A percentile compares a stretch with the other conserved stretches of the same genome.
phyloP scores from a whole-genome alignment of 768 basidiomycete genomes.

The Termitomyces sp. region DNA sequence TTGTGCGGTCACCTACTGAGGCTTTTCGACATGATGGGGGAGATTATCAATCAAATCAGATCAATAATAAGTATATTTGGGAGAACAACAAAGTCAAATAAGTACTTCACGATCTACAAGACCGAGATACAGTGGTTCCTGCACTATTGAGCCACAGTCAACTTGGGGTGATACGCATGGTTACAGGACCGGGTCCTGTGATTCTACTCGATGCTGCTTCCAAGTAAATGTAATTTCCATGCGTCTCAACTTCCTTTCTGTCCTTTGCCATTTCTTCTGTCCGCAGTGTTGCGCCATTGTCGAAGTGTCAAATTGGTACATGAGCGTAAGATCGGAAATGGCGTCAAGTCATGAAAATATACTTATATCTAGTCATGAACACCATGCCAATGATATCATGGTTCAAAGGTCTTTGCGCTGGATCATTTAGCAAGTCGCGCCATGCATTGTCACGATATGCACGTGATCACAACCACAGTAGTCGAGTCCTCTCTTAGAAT shows the following conservation, averaged over 20 bases:
- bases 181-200: too few species aligned
- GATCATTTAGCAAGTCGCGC: neutral
- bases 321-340: neutral
- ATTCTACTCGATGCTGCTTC: neutral
- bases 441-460: neutral
- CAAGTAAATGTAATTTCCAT: neutral
- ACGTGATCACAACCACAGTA: too few species aligned
- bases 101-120: too few species aligned
- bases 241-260: neutral
- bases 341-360: neutral
- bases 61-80: too few species aligned
- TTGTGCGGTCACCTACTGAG: slow-evolving; percentile 11
- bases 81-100: neutral
- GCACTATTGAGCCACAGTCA: too few species aligned
- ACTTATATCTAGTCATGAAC: neutral
- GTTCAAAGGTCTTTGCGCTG: neutral
- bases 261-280: neutral
- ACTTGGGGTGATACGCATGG: too few species aligned
- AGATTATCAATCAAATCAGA: neutral
- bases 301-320: neutral
- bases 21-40: slow-evolving; percentile 11
- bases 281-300: neutral
- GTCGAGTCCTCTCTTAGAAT: too few species aligned
- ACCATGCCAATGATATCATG: neutral
- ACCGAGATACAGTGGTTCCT: too few species aligned